Conservation (phyloP, 1,284 basidiomycete species). For the Heterobasidion parviporum region DNA sequence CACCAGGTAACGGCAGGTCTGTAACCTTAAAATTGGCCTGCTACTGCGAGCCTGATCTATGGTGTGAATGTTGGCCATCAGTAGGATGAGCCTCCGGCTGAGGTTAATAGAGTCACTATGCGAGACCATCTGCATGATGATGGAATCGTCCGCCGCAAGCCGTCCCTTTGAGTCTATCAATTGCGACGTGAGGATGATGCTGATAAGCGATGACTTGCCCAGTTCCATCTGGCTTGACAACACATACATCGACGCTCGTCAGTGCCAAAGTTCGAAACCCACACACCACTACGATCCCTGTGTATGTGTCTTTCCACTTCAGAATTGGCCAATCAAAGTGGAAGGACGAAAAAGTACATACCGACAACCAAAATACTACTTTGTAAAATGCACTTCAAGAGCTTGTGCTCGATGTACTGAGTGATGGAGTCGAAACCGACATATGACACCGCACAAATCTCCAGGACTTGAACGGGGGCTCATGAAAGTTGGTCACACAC, state of each 20-base stretch:
- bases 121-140: slow-evolving; percentile 89
- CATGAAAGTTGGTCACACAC: no score
- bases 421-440: slow-evolving; percentile 97
- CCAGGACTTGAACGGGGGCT: slow-evolving; percentile 44
- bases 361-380: slow-evolving; percentile 97
- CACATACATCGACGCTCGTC: neutral
- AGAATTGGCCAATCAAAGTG: slow-evolving; percentile 1
- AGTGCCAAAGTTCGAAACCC: neutral
- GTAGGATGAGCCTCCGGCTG: no score
- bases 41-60: no score
- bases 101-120: slow-evolving; percentile 62
- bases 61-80: no score
- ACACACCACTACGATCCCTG: neutral
- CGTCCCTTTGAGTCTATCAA: slow-evolving; percentile 97
- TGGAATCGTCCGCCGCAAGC: slow-evolving; percentile 79
- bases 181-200: slow-evolving; percentile 98
- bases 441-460: slow-evolving; percentile 83
- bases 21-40: no score
- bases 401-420: slow-evolving; percentile 97
- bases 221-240: slow-evolving; percentile 87
- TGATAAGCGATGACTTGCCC: slow-evolving; percentile 97
- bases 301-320: neutral
- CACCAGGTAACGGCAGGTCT: no score
- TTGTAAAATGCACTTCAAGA: slow-evolving; percentile 97
- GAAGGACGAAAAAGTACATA: slow-evolving; percentile 33